A percentile compares a stretch with the other conserved stretches of the same genome.
These are phyloP conservation scores for Terfezia claveryi DNA, from an alignment of 495 filamentous ascomycete species.

Conservation along the genomic window DNA sequence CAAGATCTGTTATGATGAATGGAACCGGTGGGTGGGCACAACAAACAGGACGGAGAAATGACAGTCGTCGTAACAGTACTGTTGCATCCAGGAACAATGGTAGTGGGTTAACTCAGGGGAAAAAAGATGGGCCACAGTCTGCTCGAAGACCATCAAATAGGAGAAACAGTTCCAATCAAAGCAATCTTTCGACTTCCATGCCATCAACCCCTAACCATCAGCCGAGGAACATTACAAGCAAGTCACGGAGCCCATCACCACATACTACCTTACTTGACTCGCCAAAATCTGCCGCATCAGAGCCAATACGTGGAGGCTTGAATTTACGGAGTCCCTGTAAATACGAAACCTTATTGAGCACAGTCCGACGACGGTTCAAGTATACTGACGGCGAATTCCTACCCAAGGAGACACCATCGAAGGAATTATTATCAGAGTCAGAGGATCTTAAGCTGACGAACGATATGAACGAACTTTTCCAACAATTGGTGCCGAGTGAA, in stretches of 20 bases:
- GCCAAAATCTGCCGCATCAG: constrained; percentile 74
- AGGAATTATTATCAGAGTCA: constrained; percentile 42
- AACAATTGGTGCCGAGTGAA: constrained; percentile 58
- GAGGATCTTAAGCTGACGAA: constrained; percentile 58
- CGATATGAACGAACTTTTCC: constrained; percentile 66
- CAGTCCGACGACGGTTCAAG: constrained; percentile 63
- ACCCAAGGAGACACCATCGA: constrained; percentile 42
- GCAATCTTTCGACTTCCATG: constrained; percentile 69
- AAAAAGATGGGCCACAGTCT: constrained; percentile 21
- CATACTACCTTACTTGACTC: constrained; percentile 53
- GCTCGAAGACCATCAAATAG: constrained; percentile 24
- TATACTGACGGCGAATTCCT: constrained; percentile 60
- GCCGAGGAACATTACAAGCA: constrained; percentile 59
- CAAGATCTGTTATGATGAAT: not conserved
- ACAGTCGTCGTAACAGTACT: constrained; percentile 24
- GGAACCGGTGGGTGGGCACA: constrained; percentile 26
- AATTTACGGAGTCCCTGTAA: constrained; percentile 30
- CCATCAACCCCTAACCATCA: constrained; percentile 87
- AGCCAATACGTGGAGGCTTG: constrained; percentile 32
- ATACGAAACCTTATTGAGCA: constrained; percentile 57
- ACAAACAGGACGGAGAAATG: constrained; percentile 25
- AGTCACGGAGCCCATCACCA: constrained; percentile 72
- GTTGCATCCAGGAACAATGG: constrained; percentile 25
- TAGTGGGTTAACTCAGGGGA: constrained; percentile 26
- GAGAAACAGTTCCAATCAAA: constrained; percentile 11